Evolutionary conservation across 768 basidiomycete species (phyloP).

Genomic region (Macrocybe gigantea): DNA sequence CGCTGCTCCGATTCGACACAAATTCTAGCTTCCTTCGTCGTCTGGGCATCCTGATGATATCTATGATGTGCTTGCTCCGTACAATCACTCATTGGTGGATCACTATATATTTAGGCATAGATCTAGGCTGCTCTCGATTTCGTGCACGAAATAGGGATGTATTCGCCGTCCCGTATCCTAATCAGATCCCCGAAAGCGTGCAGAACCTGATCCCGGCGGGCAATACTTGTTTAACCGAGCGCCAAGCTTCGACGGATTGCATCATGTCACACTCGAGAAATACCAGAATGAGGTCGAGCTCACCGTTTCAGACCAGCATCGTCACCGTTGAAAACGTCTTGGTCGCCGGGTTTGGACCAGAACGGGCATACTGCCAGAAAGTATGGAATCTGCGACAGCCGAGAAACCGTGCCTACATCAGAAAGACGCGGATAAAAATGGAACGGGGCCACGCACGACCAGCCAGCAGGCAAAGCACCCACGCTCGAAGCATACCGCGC

Average conservation of each 20-base stretch:
- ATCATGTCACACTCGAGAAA: background rate
- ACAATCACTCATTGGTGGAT: too few species aligned
- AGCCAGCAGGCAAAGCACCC: conserved; percentile 56
- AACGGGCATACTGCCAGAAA: conserved; percentile 59
- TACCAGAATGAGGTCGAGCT: background rate
- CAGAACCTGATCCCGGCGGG: background rate
- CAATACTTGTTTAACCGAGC: background rate
- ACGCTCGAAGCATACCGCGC: conserved; percentile 44
- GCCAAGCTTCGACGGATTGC: background rate
- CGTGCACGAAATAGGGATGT: background rate
- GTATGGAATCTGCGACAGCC: conserved; percentile 32
- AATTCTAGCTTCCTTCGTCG: too few species aligned
- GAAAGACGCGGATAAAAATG: too few species aligned
- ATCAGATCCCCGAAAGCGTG: background rate
- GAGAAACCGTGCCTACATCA: too few species aligned
- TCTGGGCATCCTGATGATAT: too few species aligned
- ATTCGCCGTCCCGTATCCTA: background rate
- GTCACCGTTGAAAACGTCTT: conserved; percentile 52
- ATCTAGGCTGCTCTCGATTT: too few species aligned
- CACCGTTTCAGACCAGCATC: conserved; percentile 34
- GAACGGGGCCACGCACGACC: conserved; percentile 26
- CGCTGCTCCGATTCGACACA: too few species aligned
- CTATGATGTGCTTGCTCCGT: too few species aligned
- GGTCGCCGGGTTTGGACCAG: conserved; percentile 51
- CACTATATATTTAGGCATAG: too few species aligned